phyloP scores from a whole-genome alignment of 495 filamentous ascomycete species.

The Trichoderma gamsii region DNA sequence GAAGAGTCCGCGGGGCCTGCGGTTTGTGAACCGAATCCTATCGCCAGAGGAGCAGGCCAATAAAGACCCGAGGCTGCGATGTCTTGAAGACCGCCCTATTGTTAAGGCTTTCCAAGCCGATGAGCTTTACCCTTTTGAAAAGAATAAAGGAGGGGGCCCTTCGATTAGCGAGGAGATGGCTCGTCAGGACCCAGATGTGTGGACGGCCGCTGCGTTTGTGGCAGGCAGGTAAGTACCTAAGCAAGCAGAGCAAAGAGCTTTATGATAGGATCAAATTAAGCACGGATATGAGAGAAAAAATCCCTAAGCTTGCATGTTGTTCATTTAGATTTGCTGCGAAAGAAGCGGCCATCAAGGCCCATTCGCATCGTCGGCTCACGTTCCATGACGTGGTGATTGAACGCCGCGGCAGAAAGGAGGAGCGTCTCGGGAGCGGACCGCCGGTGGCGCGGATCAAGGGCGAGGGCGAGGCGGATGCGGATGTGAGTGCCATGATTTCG shows the following conservation, averaged over 20 bases:
- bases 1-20: conserved; percentile 19
- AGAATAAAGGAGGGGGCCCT: neutral
- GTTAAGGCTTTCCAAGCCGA: neutral
- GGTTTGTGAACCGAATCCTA: conserved; percentile 39
- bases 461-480: conserved; percentile 8
- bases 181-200: conserved; percentile 19
- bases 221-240: conserved; percentile 41
- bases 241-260: neutral
- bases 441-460: conserved; percentile 20
- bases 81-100: neutral
- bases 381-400: conserved; percentile 44
- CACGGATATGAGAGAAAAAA: neutral
- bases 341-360: conserved; percentile 60
- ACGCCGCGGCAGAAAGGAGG: conserved; percentile 5
- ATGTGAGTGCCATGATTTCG: conserved; percentile 27
- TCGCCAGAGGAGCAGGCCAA: conserved; percentile 31
- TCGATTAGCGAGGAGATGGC: conserved; percentile 5
- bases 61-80: conserved; percentile 8
- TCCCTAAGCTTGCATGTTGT: too few relatives aligned
- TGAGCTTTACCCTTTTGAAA: neutral
- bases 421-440: conserved; percentile 16
- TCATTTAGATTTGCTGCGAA: conserved; percentile 53
- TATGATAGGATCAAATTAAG: neutral
- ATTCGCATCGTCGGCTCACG: conserved; percentile 34
- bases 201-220: conserved; percentile 33